Percentiles rank a stretch among this genome's conserved stretches.
Evolutionary conservation across 164 flowering plant species (phyloP).

Genomic region (Vitis amurensis): DNA sequence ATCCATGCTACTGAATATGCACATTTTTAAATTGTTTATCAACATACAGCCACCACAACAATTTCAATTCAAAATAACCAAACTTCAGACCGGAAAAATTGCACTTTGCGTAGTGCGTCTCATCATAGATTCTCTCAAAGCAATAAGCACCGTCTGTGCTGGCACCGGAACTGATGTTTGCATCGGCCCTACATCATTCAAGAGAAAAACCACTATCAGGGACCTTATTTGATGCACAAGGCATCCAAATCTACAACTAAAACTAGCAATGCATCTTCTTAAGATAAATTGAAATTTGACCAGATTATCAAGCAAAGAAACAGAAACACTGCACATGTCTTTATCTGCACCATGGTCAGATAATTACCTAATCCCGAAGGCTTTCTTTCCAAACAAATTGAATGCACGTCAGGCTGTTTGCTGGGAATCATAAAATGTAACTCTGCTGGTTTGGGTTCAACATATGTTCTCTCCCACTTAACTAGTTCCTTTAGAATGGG

Average conservation of each 20-base stretch:
- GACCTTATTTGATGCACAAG: too few relatives aligned
- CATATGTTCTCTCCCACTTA: conserved; percentile 71
- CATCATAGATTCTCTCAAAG: conserved; percentile 65
- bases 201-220: neutral
- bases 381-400: conserved; percentile 20
- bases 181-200: conserved; percentile 21
- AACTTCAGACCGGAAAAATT: conserved; percentile 53
- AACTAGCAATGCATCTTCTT: too few relatives aligned
- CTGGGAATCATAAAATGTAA: conserved; percentile 2
- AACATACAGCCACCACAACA: neutral
- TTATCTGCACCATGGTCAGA: conserved; percentile 6
- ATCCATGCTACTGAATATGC: too few relatives aligned
- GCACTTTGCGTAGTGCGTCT: conserved; percentile 47
- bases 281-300: too few relatives aligned
- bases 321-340: conserved; percentile 3
- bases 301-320: neutral
- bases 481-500: conserved; percentile 52
- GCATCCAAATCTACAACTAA: neutral
- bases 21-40: neutral
- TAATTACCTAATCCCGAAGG: conserved; percentile 20
- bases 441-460: conserved; percentile 52
- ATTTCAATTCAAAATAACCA: neutral
- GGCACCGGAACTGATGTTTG: conserved; percentile 30
- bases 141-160: conserved; percentile 57
- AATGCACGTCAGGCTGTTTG: conserved; percentile 11